Percentiles rank a stretch among this genome's conserved stretches.
phyloP scores from a whole-genome alignment of 306 rosid species.

The Trifolium dubium region DNA sequence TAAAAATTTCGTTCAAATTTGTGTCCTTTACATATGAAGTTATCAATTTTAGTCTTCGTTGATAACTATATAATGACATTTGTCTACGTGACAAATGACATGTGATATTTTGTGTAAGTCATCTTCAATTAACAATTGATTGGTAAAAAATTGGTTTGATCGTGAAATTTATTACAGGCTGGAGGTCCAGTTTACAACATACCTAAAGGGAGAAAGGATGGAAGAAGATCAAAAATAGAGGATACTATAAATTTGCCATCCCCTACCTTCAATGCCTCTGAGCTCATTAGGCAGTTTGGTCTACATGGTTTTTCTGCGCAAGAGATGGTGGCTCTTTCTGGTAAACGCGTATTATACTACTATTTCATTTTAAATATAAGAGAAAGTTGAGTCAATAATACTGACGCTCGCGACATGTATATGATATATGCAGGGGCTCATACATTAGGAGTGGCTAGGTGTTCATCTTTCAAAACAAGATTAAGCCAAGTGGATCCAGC shows the following conservation, averaged over 20 bases:
- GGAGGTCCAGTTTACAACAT: slow-evolving; percentile 84
- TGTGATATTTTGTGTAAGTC: neutral
- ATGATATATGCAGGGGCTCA: slow-evolving; percentile 71
- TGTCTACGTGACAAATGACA: neutral
- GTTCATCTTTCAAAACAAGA: slow-evolving; percentile 74
- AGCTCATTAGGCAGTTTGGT: slow-evolving; percentile 62
- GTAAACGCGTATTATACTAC: slow-evolving; percentile 39
- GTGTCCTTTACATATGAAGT: too few relatives aligned
- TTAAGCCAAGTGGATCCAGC: slow-evolving; percentile 54
- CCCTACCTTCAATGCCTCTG: slow-evolving; percentile 78
- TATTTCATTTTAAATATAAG: too few relatives aligned
- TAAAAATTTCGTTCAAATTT: too few relatives aligned
- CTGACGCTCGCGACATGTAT: too few relatives aligned
- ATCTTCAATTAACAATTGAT: too few relatives aligned
- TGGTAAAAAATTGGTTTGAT: neutral
- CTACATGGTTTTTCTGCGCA: slow-evolving; percentile 69
- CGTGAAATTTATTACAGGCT: slow-evolving; percentile 50
- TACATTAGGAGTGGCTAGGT: slow-evolving; percentile 88
- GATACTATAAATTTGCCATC: slow-evolving; percentile 80
- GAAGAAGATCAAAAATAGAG: slow-evolving; percentile 72
- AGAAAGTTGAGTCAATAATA: too few relatives aligned
- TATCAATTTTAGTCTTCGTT: too few relatives aligned
- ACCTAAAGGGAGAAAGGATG: slow-evolving; percentile 87
- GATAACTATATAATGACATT: too few relatives aligned
- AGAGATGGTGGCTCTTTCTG: slow-evolving; percentile 90